Conservation (phyloP, 2,329 filamentous ascomycete species). For the Fusarium incarnatum region DNA sequence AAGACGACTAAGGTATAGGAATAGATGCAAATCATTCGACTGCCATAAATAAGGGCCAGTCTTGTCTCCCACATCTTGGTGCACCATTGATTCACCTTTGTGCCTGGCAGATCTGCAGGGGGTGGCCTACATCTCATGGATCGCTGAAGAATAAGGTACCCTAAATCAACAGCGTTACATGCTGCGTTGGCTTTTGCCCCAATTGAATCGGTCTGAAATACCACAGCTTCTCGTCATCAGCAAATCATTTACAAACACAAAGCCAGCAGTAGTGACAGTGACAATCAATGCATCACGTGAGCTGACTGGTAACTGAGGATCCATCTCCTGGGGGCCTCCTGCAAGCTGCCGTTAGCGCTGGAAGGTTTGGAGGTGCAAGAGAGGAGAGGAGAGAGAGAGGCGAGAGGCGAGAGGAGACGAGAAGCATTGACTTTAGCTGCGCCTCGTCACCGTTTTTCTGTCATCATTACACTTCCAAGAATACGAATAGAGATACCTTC, state of each 20-base stretch:
- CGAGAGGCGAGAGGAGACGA: constrained; percentile 1
- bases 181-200: constrained; percentile 9
- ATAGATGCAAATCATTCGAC: not conserved
- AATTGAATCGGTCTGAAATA: not conserved
- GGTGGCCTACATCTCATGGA: not conserved
- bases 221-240: constrained; percentile 12
- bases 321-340: constrained; percentile 13
- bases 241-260: constrained; percentile 38
- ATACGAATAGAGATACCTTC: not conserved
- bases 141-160: constrained; percentile 22
- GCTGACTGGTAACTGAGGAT: constrained; percentile 27
- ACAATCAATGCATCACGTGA: constrained; percentile 29
- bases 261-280: not conserved
- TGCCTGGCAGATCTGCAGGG: not conserved
- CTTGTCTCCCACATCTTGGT: not conserved
- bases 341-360: constrained; percentile 40
- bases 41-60: not conserved
- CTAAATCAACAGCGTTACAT: constrained; percentile 18
- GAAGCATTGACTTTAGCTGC: constrained; percentile 24
- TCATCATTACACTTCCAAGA: constrained; percentile 28
- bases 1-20: not conserved
- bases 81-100: not conserved
- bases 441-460: constrained; percentile 33
- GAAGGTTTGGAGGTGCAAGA: constrained; percentile 4
- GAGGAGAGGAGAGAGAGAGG: constrained; percentile 5